Evolutionary conservation across 768 basidiomycete species (phyloP).

Genomic region (Macrocybe gigantea): DNA sequence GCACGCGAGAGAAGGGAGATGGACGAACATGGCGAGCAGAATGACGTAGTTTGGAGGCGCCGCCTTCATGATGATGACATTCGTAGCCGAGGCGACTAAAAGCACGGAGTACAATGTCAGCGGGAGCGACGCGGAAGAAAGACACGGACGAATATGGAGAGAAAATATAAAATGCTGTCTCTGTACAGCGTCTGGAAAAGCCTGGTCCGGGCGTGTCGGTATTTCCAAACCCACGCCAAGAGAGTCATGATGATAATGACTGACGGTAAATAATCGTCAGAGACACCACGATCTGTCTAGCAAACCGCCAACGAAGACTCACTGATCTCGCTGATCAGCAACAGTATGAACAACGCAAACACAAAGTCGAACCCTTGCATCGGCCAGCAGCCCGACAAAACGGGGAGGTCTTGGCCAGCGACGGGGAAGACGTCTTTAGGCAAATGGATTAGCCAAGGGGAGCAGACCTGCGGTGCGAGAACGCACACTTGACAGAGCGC

Average conservation of each 20-base stretch:
- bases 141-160: constrained; percentile 15
- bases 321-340: constrained; percentile 5
- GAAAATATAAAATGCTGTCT: constrained; percentile 18
- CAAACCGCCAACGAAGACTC: background rate
- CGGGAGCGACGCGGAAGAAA: no score
- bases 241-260: constrained; percentile 18
- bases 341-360: constrained; percentile 5
- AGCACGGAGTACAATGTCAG: no score
- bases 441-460: no score
- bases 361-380: constrained; percentile 5
- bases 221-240: constrained; percentile 15
- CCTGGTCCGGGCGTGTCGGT: constrained; percentile 13
- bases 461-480: no score
- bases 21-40: background rate
- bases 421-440: no score
- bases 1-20: constrained; percentile 4
- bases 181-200: constrained; percentile 15
- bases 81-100: constrained; percentile 2
- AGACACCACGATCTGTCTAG: background rate
- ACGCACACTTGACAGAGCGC: no score
- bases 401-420: no score
- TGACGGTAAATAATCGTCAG: constrained; percentile 1
- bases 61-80: constrained; percentile 2
- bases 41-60: background rate
- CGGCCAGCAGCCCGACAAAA: no score